Evolutionary conservation across 2,329 filamentous ascomycete species (phyloP), one percentile per base, ranked within the genome.

Genomic region (Neopestalotiopsis sp.): DNA sequence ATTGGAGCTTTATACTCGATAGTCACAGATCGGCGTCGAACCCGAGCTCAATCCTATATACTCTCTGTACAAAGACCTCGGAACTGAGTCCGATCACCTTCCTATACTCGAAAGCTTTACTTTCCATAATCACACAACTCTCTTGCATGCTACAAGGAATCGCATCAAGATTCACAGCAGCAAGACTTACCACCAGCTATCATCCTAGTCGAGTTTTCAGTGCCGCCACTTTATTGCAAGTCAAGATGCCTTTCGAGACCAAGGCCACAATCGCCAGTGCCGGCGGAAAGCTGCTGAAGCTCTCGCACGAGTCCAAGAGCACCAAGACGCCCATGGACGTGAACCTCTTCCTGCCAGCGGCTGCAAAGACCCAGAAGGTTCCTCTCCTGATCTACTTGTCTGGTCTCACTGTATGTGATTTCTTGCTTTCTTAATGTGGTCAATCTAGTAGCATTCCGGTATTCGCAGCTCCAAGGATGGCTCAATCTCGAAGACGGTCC

Each of bases 341-440:
- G 78, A 97, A 97, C 84, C 87, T 99, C 75, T 99, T 93, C 85
- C 88, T 99, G 3, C 96, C 96, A 30, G 90, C 93, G 2, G 86
- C 91, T 75, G 89, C 93, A 68, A 82, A 62, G 45, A 84, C 87
- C 56, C 81, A 85, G 68, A 92, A 92, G 75, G 90, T 94, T 1
- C 96, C 96, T 30, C 89, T 98, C 38, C 88, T 99, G 69, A 91
- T 98, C 83, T 99, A 95, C 83, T 91, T 99, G 69, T 95, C 95
- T 14, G 96, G 96, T 65, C 86, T 99, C 70, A 98, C 96, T 70
- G 61, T 64, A 52, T 1, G 61, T 49, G 1, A 13, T 28, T 20
- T 32, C 7, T 30, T 13, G 3, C 9, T 52, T 6, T 24, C 34
- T 10, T 12, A 10, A 10, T 38, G 28, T 13, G 17, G 2, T 24